These are phyloP conservation scores for Tricharina praecox DNA, from an alignment of 495 filamentous ascomycete genomes.

Conservation along the genomic window DNA sequence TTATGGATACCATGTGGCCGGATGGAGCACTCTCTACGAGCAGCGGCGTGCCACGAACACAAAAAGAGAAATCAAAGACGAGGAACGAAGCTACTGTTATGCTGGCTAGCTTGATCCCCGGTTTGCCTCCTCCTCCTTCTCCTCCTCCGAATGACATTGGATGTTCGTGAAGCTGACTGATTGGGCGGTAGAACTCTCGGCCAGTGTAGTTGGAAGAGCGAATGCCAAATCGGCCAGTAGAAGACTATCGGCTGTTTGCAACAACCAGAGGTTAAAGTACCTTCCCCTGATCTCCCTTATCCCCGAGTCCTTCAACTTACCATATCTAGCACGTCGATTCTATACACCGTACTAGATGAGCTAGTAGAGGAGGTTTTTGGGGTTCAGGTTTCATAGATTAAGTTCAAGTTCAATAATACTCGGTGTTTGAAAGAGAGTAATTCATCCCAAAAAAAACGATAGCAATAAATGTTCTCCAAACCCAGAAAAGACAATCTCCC, in stretches of 20 bases:
- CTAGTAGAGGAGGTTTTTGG: constrained; percentile 56
- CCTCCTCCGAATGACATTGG: too few relatives aligned
- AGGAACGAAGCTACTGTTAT: constrained; percentile 59
- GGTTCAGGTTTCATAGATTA: constrained; percentile 17
- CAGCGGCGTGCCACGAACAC: constrained; percentile 39
- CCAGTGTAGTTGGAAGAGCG: constrained; percentile 63
- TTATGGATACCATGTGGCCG: constrained; percentile 67
- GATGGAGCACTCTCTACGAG: constrained; percentile 37
- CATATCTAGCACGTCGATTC: constrained; percentile 48
- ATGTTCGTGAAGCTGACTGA: background rate
- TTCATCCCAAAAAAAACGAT: too few relatives aligned
- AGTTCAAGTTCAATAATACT: too few relatives aligned
- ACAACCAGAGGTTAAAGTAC: constrained; percentile 57
- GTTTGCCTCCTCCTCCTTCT: too few relatives aligned
- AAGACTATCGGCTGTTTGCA: constrained; percentile 64
- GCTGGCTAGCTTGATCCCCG: constrained; percentile 67
- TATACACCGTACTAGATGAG: constrained; percentile 66
- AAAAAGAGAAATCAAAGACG: constrained; percentile 51
- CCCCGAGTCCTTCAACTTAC: constrained; percentile 12
- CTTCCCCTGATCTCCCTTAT: constrained; percentile 17
- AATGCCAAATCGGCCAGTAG: constrained; percentile 74
- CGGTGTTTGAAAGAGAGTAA: too few relatives aligned
- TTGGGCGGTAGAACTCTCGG: constrained; percentile 32
- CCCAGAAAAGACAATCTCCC: too few relatives aligned
- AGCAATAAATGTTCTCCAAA: too few relatives aligned